Conservation (phyloP, 75 land plant species). For the Chamaecyparis obtusa region DNA sequence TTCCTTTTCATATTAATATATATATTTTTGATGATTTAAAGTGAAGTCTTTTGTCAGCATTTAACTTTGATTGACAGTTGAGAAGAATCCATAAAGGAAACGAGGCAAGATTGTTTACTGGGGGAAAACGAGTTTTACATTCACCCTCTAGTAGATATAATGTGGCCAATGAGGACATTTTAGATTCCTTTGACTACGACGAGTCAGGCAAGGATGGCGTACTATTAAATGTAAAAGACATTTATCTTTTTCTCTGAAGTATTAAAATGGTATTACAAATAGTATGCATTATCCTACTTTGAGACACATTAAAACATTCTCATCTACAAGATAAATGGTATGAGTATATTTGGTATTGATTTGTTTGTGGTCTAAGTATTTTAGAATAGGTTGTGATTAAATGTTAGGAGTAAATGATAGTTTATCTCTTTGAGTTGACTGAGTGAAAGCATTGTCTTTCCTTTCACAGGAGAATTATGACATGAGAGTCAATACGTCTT, state of each 20-base stretch:
- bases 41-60: neutral
- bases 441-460: neutral
- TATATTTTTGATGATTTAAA: neutral
- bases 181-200: neutral
- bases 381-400: neutral
- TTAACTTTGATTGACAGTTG: conserved; percentile 1
- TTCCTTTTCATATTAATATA: neutral
- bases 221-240: neutral
- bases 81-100: neutral
- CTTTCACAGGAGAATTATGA: neutral
- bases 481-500: neutral
- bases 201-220: conserved; percentile 5
- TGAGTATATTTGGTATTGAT: neutral
- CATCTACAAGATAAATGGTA: neutral
- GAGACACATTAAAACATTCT: neutral
- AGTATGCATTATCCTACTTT: neutral
- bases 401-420: neutral
- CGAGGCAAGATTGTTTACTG: neutral
- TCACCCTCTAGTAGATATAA: neutral
- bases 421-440: neutral
- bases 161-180: conserved; percentile 3
- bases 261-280: neutral
- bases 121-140: conserved; percentile 1
- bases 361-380: neutral
- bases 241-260: neutral